These are phyloP conservation scores for Aureobasidium subglaciale DNA, from an alignment of 2,329 filamentous ascomycete genomes.

Conservation along the genomic window DNA sequence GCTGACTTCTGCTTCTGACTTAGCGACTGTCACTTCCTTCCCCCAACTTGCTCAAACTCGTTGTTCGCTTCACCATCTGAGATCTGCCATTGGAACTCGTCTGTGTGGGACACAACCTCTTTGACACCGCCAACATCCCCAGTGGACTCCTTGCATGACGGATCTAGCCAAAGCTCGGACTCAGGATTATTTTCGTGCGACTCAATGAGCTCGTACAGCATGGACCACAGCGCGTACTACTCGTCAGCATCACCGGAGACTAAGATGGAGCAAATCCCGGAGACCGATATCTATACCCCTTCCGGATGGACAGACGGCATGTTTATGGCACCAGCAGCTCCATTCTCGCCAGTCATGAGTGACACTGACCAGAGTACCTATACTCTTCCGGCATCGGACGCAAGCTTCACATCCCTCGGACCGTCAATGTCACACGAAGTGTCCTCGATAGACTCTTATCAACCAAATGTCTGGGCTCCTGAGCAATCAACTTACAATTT, in stretches of 20 bases:
- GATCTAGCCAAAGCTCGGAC: slow-evolving; percentile 11
- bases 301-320: slow-evolving; percentile 9
- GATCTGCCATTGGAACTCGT: slow-evolving; percentile 17
- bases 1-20: slow-evolving; percentile 9
- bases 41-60: slow-evolving; percentile 11
- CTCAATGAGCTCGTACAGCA: slow-evolving; percentile 31
- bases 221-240: slow-evolving; percentile 35
- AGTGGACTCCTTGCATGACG: slow-evolving; percentile 10
- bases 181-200: slow-evolving; percentile 14
- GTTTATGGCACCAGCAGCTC: background rate
- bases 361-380: slow-evolving; percentile 7
- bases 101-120: slow-evolving; percentile 13
- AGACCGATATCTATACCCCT: slow-evolving; percentile 24
- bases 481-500: background rate
- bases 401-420: slow-evolving; percentile 6
- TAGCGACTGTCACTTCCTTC: slow-evolving; percentile 17
- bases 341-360: slow-evolving; percentile 14
- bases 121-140: slow-evolving; percentile 16
- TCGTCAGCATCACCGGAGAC: slow-evolving; percentile 25
- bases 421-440: background rate
- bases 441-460: background rate
- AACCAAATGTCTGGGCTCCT: background rate
- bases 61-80: slow-evolving; percentile 16
- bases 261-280: slow-evolving; percentile 27
- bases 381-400: slow-evolving; percentile 5